Percentiles rank a stretch among this genome's conserved stretches.
phyloP scores from a whole-genome alignment of 1,139 yeast genomes.

The Saccharomyces uvarum region DNA sequence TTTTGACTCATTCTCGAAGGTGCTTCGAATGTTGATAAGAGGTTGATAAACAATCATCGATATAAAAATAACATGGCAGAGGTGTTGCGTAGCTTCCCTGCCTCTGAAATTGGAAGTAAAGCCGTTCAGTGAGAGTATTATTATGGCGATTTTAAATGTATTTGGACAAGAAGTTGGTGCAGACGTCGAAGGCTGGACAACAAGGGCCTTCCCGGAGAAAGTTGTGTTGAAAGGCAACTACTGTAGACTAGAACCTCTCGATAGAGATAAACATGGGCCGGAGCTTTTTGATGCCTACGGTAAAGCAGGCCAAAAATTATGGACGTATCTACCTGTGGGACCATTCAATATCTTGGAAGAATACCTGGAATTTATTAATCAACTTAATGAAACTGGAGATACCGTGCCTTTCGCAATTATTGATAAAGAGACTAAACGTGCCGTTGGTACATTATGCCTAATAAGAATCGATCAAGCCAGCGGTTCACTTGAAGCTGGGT shows the following conservation, averaged over 20 bases:
- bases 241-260: slow-evolving; percentile 14
- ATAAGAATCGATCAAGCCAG: slow-evolving; percentile 23
- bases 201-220: slow-evolving; percentile 9
- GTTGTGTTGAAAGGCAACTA: slow-evolving; percentile 9
- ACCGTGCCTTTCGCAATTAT: slow-evolving; percentile 20
- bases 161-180: slow-evolving; percentile 11
- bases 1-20: not conserved
- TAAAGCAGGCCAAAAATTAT: slow-evolving; percentile 7
- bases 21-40: not conserved
- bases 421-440: slow-evolving; percentile 13
- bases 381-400: slow-evolving; percentile 2
- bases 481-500: slow-evolving; percentile 30
- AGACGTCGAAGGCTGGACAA: slow-evolving; percentile 9
- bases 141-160: not conserved
- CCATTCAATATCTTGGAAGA: slow-evolving; percentile 8
- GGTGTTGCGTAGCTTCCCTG: not conserved
- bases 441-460: slow-evolving; percentile 27
- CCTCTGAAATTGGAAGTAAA: not conserved
- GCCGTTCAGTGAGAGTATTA: not conserved
- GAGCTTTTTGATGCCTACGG: slow-evolving; percentile 10
- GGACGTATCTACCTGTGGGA: slow-evolving; percentile 17
- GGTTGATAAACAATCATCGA: not conserved
- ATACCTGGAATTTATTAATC: slow-evolving; percentile 2
- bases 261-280: slow-evolving; percentile 9
- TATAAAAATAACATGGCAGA: not conserved